Evolutionary conservation across 2,329 filamentous ascomycete genomes (phyloP).

Genomic region (Celoporthe dispersa): DNA sequence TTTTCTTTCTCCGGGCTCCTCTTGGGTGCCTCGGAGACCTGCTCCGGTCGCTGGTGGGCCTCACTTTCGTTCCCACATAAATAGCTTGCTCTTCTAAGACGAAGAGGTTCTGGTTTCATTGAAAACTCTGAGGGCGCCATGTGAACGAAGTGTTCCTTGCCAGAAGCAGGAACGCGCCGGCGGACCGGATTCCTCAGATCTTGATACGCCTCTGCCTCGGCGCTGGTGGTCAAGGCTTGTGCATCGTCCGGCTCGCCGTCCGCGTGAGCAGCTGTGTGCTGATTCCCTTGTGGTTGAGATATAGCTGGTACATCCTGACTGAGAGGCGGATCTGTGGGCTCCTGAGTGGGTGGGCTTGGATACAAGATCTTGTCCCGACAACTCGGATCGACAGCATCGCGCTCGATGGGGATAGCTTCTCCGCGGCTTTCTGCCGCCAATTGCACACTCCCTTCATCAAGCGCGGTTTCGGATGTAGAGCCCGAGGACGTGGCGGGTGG

Average conservation of each 20-base stretch:
- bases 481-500: background rate
- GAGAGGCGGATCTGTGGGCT: background rate
- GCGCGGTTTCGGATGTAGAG: background rate
- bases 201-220: background rate
- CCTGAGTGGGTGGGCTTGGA: background rate
- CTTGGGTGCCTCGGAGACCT: background rate
- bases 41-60: background rate
- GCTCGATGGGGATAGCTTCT: background rate
- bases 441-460: background rate
- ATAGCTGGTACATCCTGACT: background rate
- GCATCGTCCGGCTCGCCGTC: background rate
- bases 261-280: background rate
- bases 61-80: background rate
- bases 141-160: background rate
- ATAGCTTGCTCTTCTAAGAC: no score
- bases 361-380: background rate
- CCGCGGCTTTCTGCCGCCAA: background rate
- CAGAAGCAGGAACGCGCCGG: background rate
- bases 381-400: background rate
- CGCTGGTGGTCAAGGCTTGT: background rate
- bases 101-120: background rate
- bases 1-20: background rate
- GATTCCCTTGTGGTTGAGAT: background rate
- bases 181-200: background rate
- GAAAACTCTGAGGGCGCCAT: no score